These are phyloP conservation scores for Saxophila tyrrhenica DNA, from an alignment of 495 filamentous ascomycete genomes.

Conservation along the genomic window DNA sequence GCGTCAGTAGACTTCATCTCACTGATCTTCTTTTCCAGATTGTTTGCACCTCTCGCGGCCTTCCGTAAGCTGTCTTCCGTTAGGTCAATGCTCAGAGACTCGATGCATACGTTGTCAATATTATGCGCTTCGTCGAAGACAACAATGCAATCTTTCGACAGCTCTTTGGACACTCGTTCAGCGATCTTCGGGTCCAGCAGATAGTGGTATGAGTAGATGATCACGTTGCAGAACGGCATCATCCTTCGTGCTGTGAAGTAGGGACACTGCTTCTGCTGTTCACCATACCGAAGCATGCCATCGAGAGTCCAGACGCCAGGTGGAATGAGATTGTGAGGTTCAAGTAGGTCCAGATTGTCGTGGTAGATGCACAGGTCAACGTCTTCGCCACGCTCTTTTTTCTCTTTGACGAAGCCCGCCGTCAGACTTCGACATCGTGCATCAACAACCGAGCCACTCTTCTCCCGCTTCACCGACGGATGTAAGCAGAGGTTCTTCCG, in stretches of 20 bases:
- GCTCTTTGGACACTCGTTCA: slow-evolving; percentile 87
- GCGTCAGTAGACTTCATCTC: slow-evolving; percentile 91
- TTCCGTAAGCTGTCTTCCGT: slow-evolving; percentile 86
- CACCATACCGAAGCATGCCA: slow-evolving; percentile 72
- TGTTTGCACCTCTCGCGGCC: slow-evolving; percentile 78
- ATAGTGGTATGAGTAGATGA: slow-evolving; percentile 99
- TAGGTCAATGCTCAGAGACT: slow-evolving; percentile 90
- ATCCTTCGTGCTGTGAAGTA: slow-evolving; percentile 94
- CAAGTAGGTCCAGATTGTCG: slow-evolving; percentile 91
- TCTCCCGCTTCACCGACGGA: slow-evolving; percentile 87
- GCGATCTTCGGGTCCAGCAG: slow-evolving; percentile 97
- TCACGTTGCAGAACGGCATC: slow-evolving; percentile 99
- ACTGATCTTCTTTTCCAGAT: slow-evolving; percentile 76
- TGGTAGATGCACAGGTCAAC: slow-evolving; percentile 93
- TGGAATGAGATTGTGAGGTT: slow-evolving; percentile 86
- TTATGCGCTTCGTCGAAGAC: slow-evolving; percentile 99
- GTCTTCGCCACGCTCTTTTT: slow-evolving; percentile 87
- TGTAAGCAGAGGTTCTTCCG: slow-evolving; percentile 96
- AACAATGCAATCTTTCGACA: slow-evolving; percentile 96
- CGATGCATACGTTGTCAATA: slow-evolving; percentile 99
- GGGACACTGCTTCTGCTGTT: slow-evolving; percentile 91
- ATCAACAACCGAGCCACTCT: slow-evolving; percentile 88
- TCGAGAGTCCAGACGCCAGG: slow-evolving; percentile 96
- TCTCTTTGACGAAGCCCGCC: slow-evolving; percentile 92
- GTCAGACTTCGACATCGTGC: slow-evolving; percentile 90